These are phyloP conservation scores for Diaporthe destruens DNA, from an alignment of 2,329 filamentous ascomycete species.

Conservation along the genomic window DNA sequence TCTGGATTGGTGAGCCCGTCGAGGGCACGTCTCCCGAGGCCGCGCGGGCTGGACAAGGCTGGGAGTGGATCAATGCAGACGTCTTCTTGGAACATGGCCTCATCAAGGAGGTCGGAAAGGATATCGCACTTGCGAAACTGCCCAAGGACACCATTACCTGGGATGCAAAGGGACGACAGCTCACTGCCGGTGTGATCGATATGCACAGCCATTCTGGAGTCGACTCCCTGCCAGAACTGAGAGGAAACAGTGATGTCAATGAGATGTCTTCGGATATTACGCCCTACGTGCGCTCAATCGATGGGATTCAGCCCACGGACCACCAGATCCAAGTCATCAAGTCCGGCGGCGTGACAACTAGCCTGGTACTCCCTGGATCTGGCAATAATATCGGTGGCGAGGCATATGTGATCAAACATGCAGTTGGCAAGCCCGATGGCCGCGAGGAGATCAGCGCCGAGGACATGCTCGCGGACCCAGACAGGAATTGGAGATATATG, in stretches of 20 bases:
- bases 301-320: constrained; percentile 73
- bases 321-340: constrained; percentile 77
- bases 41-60: constrained; percentile 69
- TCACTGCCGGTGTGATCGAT: constrained; percentile 77
- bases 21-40: constrained; percentile 65
- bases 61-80: constrained; percentile 70
- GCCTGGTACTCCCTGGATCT: constrained; percentile 74
- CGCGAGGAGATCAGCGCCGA: constrained; percentile 72
- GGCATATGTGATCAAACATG: constrained; percentile 77
- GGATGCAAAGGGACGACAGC: constrained; percentile 69
- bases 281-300: constrained; percentile 76
- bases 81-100: constrained; percentile 72
- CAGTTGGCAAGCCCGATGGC: constrained; percentile 70
- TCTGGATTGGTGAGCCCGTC: constrained; percentile 74
- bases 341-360: constrained; percentile 79
- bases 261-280: constrained; percentile 75
- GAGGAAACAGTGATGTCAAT: constrained; percentile 70
- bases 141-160: constrained; percentile 64
- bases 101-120: constrained; percentile 64
- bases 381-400: constrained; percentile 82
- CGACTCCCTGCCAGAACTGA: constrained; percentile 66
- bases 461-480: constrained; percentile 75
- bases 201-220: constrained; percentile 79
- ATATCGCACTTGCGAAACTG: constrained; percentile 58
- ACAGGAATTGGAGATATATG: constrained; percentile 76